Percentiles rank a stretch among this genome's conserved stretches.
phyloP scores from a whole-genome alignment of 1,284 basidiomycete genomes.

The Sanguinoderma infundibulare region DNA sequence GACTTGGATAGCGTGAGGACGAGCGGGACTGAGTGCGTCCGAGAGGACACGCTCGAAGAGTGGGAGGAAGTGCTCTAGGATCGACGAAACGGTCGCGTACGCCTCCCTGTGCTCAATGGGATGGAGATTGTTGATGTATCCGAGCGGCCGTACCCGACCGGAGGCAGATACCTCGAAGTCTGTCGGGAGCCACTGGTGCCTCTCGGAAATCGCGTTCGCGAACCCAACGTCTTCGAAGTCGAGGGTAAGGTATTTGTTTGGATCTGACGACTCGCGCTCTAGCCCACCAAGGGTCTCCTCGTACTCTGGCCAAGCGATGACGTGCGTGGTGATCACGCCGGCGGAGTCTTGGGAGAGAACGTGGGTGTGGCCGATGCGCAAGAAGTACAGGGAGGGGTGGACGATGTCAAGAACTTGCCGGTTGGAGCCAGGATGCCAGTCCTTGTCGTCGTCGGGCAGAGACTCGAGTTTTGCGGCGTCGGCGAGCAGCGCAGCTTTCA shows the following conservation, averaged over 20 bases:
- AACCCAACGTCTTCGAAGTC: not conserved
- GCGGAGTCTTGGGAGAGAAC: not conserved
- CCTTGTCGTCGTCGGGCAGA: constrained; percentile 6
- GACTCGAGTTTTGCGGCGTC: constrained; percentile 1
- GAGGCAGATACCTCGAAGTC: constrained; percentile 10
- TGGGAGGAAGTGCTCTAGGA: constrained; percentile 9
- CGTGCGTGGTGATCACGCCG: not conserved
- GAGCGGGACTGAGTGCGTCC: not conserved
- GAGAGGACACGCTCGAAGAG: constrained; percentile 12
- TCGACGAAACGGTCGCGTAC: constrained; percentile 3
- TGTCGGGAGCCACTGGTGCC: constrained; percentile 14
- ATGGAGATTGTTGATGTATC: constrained; percentile 17
- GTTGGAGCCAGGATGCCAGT: constrained; percentile 13
- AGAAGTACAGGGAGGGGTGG: constrained; percentile 11
- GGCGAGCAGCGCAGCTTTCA: not conserved
- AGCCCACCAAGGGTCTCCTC: not conserved
- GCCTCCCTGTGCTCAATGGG: not conserved
- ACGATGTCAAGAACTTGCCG: constrained; percentile 11
- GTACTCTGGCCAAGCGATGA: constrained; percentile 1
- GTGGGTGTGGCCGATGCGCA: constrained; percentile 1
- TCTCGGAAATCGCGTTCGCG: not conserved
- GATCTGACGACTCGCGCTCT: not conserved
- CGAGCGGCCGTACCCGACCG: constrained; percentile 2
- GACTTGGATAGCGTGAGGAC: not conserved
- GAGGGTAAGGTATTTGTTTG: too few relatives aligned